Evolutionary conservation across 176 grass and related monocot species (phyloP), one percentile per base, ranked within the genome.

Genomic region (Elaeis guineensis): DNA sequence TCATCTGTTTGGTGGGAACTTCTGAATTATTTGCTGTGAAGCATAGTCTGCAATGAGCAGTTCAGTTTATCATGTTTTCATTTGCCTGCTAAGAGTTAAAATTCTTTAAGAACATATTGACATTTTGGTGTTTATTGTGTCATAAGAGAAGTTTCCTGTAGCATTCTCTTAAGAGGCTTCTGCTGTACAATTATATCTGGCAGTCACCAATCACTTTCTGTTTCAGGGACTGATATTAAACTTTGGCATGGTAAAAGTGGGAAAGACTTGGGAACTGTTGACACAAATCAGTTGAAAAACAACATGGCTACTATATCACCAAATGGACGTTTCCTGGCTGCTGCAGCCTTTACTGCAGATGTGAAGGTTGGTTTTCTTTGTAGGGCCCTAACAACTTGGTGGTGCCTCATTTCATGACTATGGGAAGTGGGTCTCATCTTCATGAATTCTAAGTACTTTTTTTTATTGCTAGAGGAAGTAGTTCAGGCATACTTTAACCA

Each of bases 251-350:
- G 93, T 17, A 98, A 92, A 79, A 89, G 73, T 69, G 93, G 93
- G 30, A 98, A 92, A 67, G 82, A 89, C 55, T 68, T 98, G 39
- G 93, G 87, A 83, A 66, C 73, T 51, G 88, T 92, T 71, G 88
- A 98, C 35, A 83, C 93, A 23, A 98, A 89, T 73, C 93, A 98
- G 57, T 73, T 98, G 26, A 98, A 97, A 80, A 98, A 98, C 58
- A 98, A 98, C 65, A 98, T 98, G 93, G 87, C 84, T 89, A 58
- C 72, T 54, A 77, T 92, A 79, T 98, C 93, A 15, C 81, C 84
- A 69, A 98, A 98, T 78, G 93, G 87, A 2, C 88, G 84, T 62
- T 92, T 92, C 76, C 79, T 98, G 83, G 88, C 88, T 81, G 93
- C 93, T 28, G 87, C 93, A 58, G 93, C 93, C 64, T 98, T 98